These are phyloP conservation scores for Rubroboletus satanas DNA, from an alignment of 768 basidiomycete species.

Conservation along the genomic window DNA sequence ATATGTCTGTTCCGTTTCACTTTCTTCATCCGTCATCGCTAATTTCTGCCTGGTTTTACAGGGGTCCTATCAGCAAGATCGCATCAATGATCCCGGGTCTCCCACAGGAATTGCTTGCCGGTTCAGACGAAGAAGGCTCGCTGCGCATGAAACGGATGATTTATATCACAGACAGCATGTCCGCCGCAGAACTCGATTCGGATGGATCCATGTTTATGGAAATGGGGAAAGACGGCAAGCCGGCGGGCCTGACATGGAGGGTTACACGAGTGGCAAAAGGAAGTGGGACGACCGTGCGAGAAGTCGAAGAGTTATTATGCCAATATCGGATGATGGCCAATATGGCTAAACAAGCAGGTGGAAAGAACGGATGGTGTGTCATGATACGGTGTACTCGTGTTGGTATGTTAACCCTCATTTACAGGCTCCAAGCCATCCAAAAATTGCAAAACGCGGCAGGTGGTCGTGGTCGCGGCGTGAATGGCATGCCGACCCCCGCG, in stretches of 20 bases:
- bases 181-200: conserved; percentile 86
- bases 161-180: conserved; percentile 98
- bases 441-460: conserved; percentile 88
- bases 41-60: conserved; percentile 30
- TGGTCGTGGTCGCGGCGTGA: conserved; percentile 80
- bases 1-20: conserved; percentile 61
- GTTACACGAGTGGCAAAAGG: conserved; percentile 88
- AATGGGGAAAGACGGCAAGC: conserved; percentile 76
- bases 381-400: not conserved
- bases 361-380: conserved; percentile 88
- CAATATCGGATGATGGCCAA: conserved; percentile 99
- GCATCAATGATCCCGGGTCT: conserved; percentile 99
- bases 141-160: conserved; percentile 95
- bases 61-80: conserved; percentile 99
- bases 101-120: conserved; percentile 85
- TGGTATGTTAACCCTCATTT: conserved; percentile 5
- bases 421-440: conserved; percentile 80
- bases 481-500: conserved; percentile 87
- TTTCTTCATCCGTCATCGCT: conserved; percentile 1
- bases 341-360: conserved; percentile 97
- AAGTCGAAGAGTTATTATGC: conserved; percentile 96
- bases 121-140: conserved; percentile 90
- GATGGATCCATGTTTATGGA: conserved; percentile 93
- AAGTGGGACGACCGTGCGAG: conserved; percentile 89
- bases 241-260: conserved; percentile 83